phyloP scores from a whole-genome alignment of 129 eudicot species.

The Ambrosia artemisiifolia region DNA sequence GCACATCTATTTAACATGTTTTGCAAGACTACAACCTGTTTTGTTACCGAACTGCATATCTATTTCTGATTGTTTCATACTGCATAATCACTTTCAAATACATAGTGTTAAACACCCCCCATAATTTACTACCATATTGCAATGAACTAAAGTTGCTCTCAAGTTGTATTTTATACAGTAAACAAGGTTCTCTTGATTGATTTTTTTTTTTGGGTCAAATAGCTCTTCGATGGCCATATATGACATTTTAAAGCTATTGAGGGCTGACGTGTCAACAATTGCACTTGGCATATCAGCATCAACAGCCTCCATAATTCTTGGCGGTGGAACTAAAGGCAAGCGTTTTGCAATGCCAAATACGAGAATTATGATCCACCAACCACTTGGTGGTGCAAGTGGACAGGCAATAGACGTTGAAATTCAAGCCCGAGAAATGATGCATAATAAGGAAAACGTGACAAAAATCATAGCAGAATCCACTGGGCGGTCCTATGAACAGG shows the following conservation, averaged over 20 bases:
- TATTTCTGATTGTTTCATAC: background rate
- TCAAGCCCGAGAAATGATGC: conserved; percentile 73
- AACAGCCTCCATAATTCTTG: conserved; percentile 87
- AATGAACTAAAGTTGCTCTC: background rate
- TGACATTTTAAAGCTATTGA: conserved; percentile 69
- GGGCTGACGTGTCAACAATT: conserved; percentile 91
- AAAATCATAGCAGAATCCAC: conserved; percentile 55
- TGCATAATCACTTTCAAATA: background rate
- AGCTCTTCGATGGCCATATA: conserved; percentile 86
- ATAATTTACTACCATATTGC: background rate
- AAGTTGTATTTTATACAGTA: background rate
- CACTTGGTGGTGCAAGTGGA: conserved; percentile 87
- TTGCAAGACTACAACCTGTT: no score
- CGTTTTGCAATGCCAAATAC: conserved; percentile 92
- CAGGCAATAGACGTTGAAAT: conserved; percentile 78
- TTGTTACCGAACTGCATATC: background rate
- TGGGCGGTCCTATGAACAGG: conserved; percentile 74
- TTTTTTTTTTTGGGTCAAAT: conserved; percentile 7
- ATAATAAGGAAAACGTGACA: conserved; percentile 58
- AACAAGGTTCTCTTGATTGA: background rate
- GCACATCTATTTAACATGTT: no score
- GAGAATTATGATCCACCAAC: conserved; percentile 95
- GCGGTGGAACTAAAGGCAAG: conserved; percentile 94
- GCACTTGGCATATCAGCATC: conserved; percentile 94
- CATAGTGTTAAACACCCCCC: background rate